Conservation (phyloP, 148 eudicot genomes). For the Cornus suecica region DNA sequence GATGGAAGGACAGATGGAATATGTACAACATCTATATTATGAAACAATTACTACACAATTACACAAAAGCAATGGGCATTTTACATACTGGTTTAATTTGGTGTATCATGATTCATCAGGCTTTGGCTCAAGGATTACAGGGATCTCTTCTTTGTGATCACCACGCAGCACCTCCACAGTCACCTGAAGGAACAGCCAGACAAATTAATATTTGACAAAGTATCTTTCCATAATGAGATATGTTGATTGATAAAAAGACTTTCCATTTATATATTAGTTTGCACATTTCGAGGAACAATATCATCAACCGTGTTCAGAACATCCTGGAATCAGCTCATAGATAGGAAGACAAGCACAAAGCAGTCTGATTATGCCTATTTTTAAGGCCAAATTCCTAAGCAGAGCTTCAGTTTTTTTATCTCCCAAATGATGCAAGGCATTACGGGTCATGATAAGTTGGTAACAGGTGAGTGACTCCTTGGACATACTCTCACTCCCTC, state of each 20-base stretch:
- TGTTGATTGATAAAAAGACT: background rate
- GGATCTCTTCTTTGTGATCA: conserved; percentile 87
- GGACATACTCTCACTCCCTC: background rate
- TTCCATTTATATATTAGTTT: no score
- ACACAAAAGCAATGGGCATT: conserved; percentile 1
- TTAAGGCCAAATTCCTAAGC: background rate
- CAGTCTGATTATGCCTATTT: background rate
- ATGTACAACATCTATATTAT: conserved; percentile 21
- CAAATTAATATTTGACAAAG: background rate
- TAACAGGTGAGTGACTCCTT: background rate
- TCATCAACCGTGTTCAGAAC: background rate
- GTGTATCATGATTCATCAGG: conserved; percentile 59
- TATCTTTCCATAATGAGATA: background rate
- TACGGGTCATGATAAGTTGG: background rate
- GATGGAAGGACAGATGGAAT: background rate
- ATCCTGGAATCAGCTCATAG: background rate
- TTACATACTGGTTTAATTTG: background rate
- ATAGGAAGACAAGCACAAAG: background rate
- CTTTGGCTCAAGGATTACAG: conserved; percentile 80
- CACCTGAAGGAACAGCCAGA: conserved; percentile 48
- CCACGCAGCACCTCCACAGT: conserved; percentile 91
- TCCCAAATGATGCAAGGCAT: background rate
- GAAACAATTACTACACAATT: background rate
- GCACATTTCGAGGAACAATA: background rate
- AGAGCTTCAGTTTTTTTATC: background rate